Conservation (phyloP, 2,329 filamentous ascomycete species). For the Xylaria sp. region DNA sequence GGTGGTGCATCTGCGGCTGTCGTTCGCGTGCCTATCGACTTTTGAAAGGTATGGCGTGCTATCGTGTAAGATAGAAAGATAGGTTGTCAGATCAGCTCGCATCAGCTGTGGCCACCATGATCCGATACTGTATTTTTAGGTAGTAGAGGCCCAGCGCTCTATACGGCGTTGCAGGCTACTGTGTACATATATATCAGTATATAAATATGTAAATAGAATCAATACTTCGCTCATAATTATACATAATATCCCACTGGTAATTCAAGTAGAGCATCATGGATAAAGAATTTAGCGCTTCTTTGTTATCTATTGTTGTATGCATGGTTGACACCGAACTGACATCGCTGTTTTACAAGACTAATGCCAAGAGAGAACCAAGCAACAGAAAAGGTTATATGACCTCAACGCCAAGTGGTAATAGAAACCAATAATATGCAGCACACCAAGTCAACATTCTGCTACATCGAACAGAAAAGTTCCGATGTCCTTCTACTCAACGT, state of each 20-base stretch:
- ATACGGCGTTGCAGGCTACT: too few species aligned
- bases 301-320: constrained; percentile 21
- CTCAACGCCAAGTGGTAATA: constrained; percentile 8
- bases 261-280: neutral
- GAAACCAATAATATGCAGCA: constrained; percentile 9
- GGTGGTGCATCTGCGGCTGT: neutral
- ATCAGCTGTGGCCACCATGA: too few species aligned
- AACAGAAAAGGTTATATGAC: neutral
- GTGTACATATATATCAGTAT: neutral
- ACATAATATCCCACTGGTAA: neutral
- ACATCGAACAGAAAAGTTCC: constrained; percentile 6
- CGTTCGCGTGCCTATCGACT: constrained; percentile 40
- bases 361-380: neutral
- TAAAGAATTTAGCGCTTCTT: neutral
- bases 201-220: neutral
- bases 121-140: neutral
- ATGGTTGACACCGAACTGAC: constrained; percentile 5
- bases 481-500: constrained; percentile 49
- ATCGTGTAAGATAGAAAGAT: neutral
- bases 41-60: constrained; percentile 11
- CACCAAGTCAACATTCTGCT: neutral
- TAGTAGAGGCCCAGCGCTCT: neutral
- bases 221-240: neutral
- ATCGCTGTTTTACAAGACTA: constrained; percentile 12
- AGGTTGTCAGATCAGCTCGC: neutral